Conservation (phyloP, 129 eudicot genomes). For the Smallanthus sonchifolius region DNA sequence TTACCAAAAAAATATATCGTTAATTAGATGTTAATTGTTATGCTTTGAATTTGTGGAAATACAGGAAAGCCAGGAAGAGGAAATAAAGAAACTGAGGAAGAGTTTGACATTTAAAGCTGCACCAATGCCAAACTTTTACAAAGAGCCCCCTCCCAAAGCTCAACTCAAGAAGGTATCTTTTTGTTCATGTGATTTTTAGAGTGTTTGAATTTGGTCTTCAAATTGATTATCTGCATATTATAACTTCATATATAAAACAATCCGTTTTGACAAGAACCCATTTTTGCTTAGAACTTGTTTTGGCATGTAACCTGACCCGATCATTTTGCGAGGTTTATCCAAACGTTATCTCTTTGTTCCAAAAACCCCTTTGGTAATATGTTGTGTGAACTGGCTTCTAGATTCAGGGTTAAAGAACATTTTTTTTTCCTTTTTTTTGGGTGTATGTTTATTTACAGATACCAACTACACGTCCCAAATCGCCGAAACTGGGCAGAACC, state of each 20-base stretch:
- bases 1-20: neutral
- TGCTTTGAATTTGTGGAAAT: neutral
- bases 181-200: neutral
- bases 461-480: slow-evolving; percentile 75
- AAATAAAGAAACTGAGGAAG: slow-evolving; percentile 72
- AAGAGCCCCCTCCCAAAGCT: slow-evolving; percentile 80
- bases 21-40: neutral
- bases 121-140: slow-evolving; percentile 90
- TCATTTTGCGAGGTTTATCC: too few species aligned
- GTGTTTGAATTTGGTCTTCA: neutral
- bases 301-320: too few species aligned
- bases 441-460: slow-evolving; percentile 31
- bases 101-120: slow-evolving; percentile 86
- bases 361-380: neutral
- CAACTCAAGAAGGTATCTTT: slow-evolving; percentile 75
- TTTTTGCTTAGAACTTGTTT: too few species aligned
- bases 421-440: neutral
- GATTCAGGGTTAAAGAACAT: neutral
- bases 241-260: too few species aligned
- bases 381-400: slow-evolving; percentile 2
- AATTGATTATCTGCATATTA: neutral
- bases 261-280: too few species aligned
- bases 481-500: slow-evolving; percentile 83
- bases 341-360: neutral
- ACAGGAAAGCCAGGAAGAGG: slow-evolving; percentile 78